Conservation (phyloP, 495 filamentous ascomycete genomes). For the Talaromyces thailandensis region DNA sequence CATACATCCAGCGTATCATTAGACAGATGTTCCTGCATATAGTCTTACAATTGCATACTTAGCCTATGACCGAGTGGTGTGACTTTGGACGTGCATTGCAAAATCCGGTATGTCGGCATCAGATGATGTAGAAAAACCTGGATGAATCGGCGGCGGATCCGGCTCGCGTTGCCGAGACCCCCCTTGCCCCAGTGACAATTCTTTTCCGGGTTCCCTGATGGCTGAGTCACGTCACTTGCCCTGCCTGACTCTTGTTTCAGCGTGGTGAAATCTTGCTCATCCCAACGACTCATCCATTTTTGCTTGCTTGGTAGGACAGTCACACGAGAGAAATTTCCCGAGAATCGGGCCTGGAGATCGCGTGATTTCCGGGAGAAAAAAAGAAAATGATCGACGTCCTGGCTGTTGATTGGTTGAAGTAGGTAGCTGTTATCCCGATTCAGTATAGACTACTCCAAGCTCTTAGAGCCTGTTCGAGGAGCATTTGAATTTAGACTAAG, state of each 20-base stretch:
- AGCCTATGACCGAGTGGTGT: not conserved
- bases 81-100: not conserved
- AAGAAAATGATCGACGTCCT: not conserved
- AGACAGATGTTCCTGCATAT: not conserved
- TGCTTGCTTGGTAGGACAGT: not conserved
- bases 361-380: not conserved
- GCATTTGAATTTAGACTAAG: not conserved
- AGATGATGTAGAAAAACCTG: not conserved
- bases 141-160: not conserved
- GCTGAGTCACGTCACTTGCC: not conserved
- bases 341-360: not conserved
- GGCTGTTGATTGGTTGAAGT: not conserved
- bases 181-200: not conserved
- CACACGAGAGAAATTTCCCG: not conserved
- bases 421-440: not conserved
- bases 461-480: no score
- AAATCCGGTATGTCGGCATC: not conserved
- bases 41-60: not conserved
- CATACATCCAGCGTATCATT: not conserved
- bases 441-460: not conserved
- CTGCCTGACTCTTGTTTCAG: not conserved
- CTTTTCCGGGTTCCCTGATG: not conserved
- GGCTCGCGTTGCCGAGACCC: not conserved
- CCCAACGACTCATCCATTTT: not conserved
- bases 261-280: not conserved